Base-by-base conservation (phyloP, 257 asterid genomes). In the Lycium barbarum region DNA sequence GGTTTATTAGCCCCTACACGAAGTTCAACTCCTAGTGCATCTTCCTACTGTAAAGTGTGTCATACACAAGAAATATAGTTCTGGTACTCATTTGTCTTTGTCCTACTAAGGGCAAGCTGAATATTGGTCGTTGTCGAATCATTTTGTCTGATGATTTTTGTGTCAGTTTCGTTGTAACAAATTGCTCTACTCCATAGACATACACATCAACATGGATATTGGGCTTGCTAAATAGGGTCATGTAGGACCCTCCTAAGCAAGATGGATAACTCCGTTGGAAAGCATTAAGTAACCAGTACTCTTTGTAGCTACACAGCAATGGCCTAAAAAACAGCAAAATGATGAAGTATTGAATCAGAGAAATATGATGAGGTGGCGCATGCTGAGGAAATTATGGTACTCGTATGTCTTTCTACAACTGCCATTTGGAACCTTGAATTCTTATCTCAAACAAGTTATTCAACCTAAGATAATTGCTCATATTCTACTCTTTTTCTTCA, bases 201-300 rank as follows among this genome's bases (percentile, higher is more conserved):
- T 0, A 74, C 36, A 3, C 13, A 76, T 76, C 15, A 22, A 53
- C 45, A 13, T 14, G 47, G 65, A 76, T 49, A 74, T 12, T 49
- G 20, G 13, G 81, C 18, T 74, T 22, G 5, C 81, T 35, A 36
- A 15, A 38, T 59, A 68, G 47, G 51, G 54, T 51, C 26, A 26
- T 26, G 82, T 76, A 51, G 82, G 82, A 12, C 76, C 76, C 9
- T 40, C 12, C 79, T 18, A n/a, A 71, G 18, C 58, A 4, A 70
- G 47, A 51, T 51, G 82, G 82, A 76, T 26, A 76, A 26, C 63
- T 53, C 63, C 53, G 63, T 76, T 76, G 82, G 82, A 76, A 51
- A 26, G 82, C 82, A 76, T 49, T 49, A 26, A 63, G 38, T 9
- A 40, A 26, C 33, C 33, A 26, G 36, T 14, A 67, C 47, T 47